Conservation (phyloP, 169 alveolate species). For the Eimeria acervulina region DNA sequence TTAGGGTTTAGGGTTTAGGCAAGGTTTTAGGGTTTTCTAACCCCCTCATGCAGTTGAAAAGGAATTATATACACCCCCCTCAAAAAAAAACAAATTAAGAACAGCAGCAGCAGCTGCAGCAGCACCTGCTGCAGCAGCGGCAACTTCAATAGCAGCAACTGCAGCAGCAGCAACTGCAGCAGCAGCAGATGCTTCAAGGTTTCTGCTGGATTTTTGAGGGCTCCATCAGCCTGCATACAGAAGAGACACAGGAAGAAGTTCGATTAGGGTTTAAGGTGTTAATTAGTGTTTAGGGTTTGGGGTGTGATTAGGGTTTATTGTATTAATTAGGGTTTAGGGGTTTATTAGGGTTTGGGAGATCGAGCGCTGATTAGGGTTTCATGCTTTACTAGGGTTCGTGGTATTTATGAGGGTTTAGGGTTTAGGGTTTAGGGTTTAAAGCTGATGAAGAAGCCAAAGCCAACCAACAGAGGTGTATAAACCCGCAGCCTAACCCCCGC, state of each 20-base stretch:
- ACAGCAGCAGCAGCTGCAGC: slow-evolving; percentile 16
- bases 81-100: background rate
- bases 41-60: no score
- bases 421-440: no score
- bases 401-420: no score
- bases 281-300: background rate
- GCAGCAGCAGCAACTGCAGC: slow-evolving; percentile 4
- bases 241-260: background rate
- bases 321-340: no score
- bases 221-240: background rate
- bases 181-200: background rate
- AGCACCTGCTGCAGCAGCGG: background rate
- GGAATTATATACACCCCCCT: background rate
- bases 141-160: background rate
- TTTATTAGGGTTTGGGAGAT: no score
- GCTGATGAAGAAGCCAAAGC: no score
- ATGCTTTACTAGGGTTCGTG: no score
- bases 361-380: no score
- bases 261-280: background rate
- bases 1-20: background rate
- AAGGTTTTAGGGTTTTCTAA: slow-evolving; percentile 8
- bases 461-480: no score
- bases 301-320: background rate
- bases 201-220: background rate
- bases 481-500: no score